Percentiles rank a stretch among this genome's conserved stretches.
These are phyloP conservation scores for Phytophthora agathidicida DNA, from an alignment of 352 stramenopile species.

Conservation along the genomic window DNA sequence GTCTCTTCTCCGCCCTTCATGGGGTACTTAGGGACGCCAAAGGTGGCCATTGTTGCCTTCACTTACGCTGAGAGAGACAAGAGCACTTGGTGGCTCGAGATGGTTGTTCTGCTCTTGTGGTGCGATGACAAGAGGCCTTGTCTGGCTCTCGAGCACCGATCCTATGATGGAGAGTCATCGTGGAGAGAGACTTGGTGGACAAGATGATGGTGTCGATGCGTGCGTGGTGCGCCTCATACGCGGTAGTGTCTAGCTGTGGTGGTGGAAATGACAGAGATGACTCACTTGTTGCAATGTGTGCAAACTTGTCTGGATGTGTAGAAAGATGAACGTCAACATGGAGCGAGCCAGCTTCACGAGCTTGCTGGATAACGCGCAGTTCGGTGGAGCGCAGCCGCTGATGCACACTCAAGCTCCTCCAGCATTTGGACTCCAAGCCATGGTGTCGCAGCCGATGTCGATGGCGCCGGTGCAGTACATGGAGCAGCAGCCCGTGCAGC, in stretches of 20 bases:
- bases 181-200: constrained; percentile 7
- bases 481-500: constrained; percentile 23
- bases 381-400: constrained; percentile 26
- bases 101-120: constrained; percentile 1
- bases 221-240: constrained; percentile 5
- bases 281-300: constrained; percentile 40
- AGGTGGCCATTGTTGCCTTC: constrained; percentile 3
- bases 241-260: not conserved
- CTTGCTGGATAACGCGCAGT: constrained; percentile 37
- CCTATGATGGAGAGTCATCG: constrained; percentile 14
- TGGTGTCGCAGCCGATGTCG: constrained; percentile 31
- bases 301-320: constrained; percentile 32
- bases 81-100: constrained; percentile 8
- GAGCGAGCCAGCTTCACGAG: constrained; percentile 38
- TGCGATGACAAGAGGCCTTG: constrained; percentile 16
- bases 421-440: constrained; percentile 27
- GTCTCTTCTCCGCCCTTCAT: constrained; percentile 11
- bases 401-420: constrained; percentile 26
- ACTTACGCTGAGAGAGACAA: constrained; percentile 16
- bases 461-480: constrained; percentile 25
- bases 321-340: constrained; percentile 54
- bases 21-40: constrained; percentile 1
- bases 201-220: constrained; percentile 6
- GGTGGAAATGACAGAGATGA: constrained; percentile 16
- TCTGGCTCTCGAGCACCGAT: constrained; percentile 16